Base-by-base conservation (phyloP, 257 asterid species). In the Solanum clarkiae region DNA sequence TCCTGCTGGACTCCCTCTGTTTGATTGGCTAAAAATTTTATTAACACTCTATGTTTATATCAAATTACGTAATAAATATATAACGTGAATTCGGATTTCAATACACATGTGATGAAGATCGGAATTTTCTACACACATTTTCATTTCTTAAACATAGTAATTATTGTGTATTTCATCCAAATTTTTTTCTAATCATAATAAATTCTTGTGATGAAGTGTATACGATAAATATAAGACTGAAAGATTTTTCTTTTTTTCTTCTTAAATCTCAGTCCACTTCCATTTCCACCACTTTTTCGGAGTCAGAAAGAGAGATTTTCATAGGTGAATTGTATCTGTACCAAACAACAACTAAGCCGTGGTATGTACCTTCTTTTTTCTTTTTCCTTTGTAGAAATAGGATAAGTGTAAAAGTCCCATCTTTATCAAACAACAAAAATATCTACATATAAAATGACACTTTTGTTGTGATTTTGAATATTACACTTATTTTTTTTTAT, bases 361-460 rank as follows among this genome's bases (percentile, higher is more conserved):
- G 44, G 15, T 22, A 75, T 22, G 22, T 49, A 22, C 40, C 12
- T 22, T 75, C 36, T 0, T 32, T 32, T 32, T 32, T 29, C 2
- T 32, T 49, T 75, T 49, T 8, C 14, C 12, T 22, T 74, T 16
- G n/a, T 45, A 45, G 60, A 44, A 75, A 75, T 49, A 75, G 44
- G 22, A 75, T 49, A 24, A 42, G 42, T 75, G 62, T 49, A 75
- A 9, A 75, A 24, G 62, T 75, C 24, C 81, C 81, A 75, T 49
- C 81, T 75, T 47, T 49, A 75, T 75, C 45, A 24, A 24, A 47
- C 82, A 71, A 75, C 82, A 75, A 47, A 49, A 75, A 75, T 49
- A 75, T 75, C 80, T 44, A 44, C 22, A 32, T n/a, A 17, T 56
- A 17, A 18, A 56, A 56, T 8, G 8, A 56, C 62, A 7, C 8